phyloP scores from a whole-genome alignment of 2,329 filamentous ascomycete genomes.

The Aspergillus floridensis region DNA sequence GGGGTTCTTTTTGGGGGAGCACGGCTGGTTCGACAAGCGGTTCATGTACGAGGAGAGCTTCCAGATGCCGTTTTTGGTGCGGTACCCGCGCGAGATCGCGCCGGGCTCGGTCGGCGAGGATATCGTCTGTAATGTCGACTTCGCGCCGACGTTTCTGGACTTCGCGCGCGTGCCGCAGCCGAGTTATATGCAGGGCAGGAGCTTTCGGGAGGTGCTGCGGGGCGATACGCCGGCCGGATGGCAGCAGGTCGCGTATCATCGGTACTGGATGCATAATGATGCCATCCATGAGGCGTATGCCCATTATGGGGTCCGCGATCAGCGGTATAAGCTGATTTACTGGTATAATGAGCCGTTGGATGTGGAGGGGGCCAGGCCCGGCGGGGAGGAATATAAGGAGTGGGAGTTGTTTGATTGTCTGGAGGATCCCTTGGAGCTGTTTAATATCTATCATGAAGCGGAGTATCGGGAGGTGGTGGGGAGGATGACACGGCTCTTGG shows the following conservation, averaged over 20 bases:
- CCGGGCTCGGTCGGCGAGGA: slow-evolving; percentile 44
- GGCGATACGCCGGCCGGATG: slow-evolving; percentile 44
- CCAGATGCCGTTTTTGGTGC: slow-evolving; percentile 56
- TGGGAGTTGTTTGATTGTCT: slow-evolving; percentile 57
- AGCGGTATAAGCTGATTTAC: slow-evolving; percentile 56
- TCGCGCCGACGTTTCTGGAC: slow-evolving; percentile 27
- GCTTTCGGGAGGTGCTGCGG: slow-evolving; percentile 42
- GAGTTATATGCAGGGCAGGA: slow-evolving; percentile 53
- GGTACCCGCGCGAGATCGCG: slow-evolving; percentile 45
- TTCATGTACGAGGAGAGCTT: slow-evolving; percentile 58
- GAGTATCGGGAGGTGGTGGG: slow-evolving; percentile 39
- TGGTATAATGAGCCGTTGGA: slow-evolving; percentile 55
- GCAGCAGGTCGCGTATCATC: slow-evolving; percentile 55
- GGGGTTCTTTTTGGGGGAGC: slow-evolving; percentile 57
- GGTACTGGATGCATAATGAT: slow-evolving; percentile 58
- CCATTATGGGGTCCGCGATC: slow-evolving; percentile 53
- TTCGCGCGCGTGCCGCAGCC: slow-evolving; percentile 48
- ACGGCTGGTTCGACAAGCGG: slow-evolving; percentile 59
- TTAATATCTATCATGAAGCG: slow-evolving; percentile 46
- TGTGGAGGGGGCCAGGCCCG: slow-evolving; percentile 41
- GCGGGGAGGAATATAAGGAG: slow-evolving; percentile 44
- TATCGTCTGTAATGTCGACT: slow-evolving; percentile 51
- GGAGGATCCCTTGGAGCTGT: slow-evolving; percentile 51
- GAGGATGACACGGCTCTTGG: slow-evolving; percentile 44
- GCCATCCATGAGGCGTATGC: slow-evolving; percentile 51